Conservation (phyloP, 2,329 filamentous ascomycete genomes). For the Alternaria metachromatica region DNA sequence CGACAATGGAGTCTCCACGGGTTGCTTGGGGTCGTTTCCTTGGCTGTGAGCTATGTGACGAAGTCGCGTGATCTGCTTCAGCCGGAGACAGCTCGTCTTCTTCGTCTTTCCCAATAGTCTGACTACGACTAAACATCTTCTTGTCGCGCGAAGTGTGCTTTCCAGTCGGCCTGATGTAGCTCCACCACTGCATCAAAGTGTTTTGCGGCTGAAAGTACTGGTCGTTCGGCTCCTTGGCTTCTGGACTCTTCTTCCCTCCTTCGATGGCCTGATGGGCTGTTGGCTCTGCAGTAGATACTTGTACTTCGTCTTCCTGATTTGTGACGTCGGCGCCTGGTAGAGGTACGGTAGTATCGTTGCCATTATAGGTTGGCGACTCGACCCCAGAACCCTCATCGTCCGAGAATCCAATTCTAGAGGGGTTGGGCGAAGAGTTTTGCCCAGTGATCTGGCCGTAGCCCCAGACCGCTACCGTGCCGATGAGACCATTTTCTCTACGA, state of each 20-base stretch:
- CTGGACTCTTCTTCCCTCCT: constrained; percentile 32
- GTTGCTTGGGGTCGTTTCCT: constrained; percentile 54
- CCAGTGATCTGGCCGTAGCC: constrained; percentile 92
- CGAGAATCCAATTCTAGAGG: constrained; percentile 47
- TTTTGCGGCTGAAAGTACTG: constrained; percentile 45
- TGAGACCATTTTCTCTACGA: constrained; percentile 85
- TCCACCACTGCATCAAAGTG: constrained; percentile 66
- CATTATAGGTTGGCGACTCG: constrained; percentile 42
- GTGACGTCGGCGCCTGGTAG: constrained; percentile 72
- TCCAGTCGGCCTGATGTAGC: constrained; percentile 71
- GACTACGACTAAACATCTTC: constrained; percentile 53
- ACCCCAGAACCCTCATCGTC: constrained; percentile 38
- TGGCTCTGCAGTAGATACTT: constrained; percentile 49
- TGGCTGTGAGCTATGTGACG: constrained; percentile 17
- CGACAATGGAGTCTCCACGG: constrained; percentile 58
- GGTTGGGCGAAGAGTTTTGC: constrained; percentile 67
- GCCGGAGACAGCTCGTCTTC: constrained; percentile 17
- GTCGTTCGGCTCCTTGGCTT: constrained; percentile 20
- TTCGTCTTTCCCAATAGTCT: constrained; percentile 38
- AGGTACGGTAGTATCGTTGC: constrained; percentile 65
- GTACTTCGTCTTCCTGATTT: constrained; percentile 67
- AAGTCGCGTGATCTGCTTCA: constrained; percentile 15
- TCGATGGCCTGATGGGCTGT: constrained; percentile 42
- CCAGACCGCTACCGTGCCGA: constrained; percentile 91
- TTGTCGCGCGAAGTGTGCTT: constrained; percentile 76